phyloP scores from a whole-genome alignment of 2,329 filamentous ascomycete genomes.

The Setomelanomma holmii region DNA sequence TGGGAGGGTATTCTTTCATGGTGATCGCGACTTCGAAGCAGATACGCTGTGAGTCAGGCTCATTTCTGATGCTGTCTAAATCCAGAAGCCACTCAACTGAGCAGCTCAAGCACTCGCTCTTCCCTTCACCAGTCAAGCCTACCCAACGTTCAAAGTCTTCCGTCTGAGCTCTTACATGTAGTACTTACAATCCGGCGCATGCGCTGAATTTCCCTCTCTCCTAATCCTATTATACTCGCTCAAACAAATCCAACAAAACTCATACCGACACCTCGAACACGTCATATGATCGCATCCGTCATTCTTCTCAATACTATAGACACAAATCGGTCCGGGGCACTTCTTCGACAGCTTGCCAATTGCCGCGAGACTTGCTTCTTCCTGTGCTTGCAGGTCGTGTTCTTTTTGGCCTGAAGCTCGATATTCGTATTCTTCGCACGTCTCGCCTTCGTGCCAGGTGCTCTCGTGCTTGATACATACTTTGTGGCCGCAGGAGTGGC shows the following conservation, averaged over 20 bases:
- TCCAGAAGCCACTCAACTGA: no score
- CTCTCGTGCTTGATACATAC: conserved; percentile 48
- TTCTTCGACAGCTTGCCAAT: conserved; percentile 46
- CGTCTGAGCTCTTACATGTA: conserved; percentile 9
- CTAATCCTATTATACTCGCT: conserved; percentile 34
- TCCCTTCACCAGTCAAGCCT: conserved; percentile 8
- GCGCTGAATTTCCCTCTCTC: conserved; percentile 25
- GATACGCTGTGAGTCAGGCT: no score
- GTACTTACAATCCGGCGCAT: conserved; percentile 29
- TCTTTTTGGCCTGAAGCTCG: conserved; percentile 34
- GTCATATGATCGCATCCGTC: conserved; percentile 54
- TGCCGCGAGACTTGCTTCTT: conserved; percentile 32
- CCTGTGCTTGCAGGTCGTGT: conserved; percentile 32
- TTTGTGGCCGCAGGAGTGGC: conserved; percentile 44
- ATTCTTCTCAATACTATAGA: conserved; percentile 51
- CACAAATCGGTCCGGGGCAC: conserved; percentile 47
- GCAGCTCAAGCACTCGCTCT: not conserved
- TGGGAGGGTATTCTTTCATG: no score
- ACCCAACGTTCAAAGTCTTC: no score
- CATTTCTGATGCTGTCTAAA: no score
- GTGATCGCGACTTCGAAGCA: no score
- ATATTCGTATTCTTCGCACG: conserved; percentile 50
- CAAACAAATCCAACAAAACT: conserved; percentile 53
- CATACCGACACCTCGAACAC: conserved; percentile 45
- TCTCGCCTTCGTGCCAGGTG: conserved; percentile 51